Evolutionary conservation across 345 rosid genomes (phyloP), one percentile per base, ranked within the genome.

Genomic region (Kernera saxatilis): DNA sequence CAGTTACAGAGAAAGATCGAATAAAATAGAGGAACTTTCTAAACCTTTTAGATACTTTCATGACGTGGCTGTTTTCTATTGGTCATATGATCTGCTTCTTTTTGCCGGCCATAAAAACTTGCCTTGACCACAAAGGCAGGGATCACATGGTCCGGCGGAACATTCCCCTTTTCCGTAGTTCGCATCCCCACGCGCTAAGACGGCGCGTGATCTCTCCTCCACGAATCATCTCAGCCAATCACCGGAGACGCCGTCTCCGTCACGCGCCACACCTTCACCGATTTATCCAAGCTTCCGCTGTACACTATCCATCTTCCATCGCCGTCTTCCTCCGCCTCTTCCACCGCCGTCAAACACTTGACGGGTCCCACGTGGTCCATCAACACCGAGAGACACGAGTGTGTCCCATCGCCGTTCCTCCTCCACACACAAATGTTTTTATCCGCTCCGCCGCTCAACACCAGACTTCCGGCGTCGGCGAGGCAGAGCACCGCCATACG

Each of bases 181-280:
- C 19, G 1, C 50, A 26, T 22, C 14, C 7, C 3, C 66, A 70
- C 71, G 79, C 79, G 54, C 60, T 13, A 36, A 5, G 39, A 9
- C 52, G 44, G 58, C 70, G 65, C 70, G 75, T 61, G 64, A 0
- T 3, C 0, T 40, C 36, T 30, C 25, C 2, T 50, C 12, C 30
- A 32, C n/a, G 25, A 22, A 8, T 63, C 33, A 39, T 27, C 22
- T 67, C 58, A 60, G 17, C 44, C 14, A 43, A 40, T 57, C 45
- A 46, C 55, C 64, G 65, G 54, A 22, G 80, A 72, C 49, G 67
- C 66, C 67, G 77, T 73, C 29, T 85, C 89, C 0, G 73, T 51
- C 67, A 91, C 93, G 77, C 90, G 87, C 99, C 99, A 94, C 5
- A 91, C 87, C 48, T 88, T 89, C 27, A 94, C 95, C 6, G 97